Percentiles rank a stretch among this genome's conserved stretches.
These are phyloP conservation scores for Boletus rex-veris DNA, from an alignment of 768 basidiomycete genomes.

Conservation along the genomic window DNA sequence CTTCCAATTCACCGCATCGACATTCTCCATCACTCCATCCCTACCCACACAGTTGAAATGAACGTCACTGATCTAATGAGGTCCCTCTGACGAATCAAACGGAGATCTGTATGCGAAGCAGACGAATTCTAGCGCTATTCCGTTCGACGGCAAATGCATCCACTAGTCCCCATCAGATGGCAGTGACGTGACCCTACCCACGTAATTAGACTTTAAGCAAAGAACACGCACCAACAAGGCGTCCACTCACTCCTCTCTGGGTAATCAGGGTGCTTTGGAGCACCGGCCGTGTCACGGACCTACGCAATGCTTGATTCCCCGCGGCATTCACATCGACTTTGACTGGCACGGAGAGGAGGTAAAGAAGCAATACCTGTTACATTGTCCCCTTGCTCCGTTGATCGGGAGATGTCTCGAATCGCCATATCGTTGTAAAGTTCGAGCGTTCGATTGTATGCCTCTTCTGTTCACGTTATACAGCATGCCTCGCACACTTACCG, in stretches of 20 bases:
- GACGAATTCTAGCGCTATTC: constrained; percentile 8
- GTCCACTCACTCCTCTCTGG: constrained; percentile 17
- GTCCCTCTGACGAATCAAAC: constrained; percentile 10
- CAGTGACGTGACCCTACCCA: constrained; percentile 30
- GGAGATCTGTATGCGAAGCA: constrained; percentile 13
- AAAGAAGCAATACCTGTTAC: constrained; percentile 12
- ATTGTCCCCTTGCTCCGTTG: constrained; percentile 13
- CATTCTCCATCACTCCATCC: constrained; percentile 18
- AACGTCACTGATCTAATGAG: constrained; percentile 12
- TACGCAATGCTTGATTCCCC: constrained; percentile 24
- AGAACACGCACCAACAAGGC: constrained; percentile 27
- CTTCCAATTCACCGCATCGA: constrained; percentile 23
- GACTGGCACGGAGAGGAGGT: constrained; percentile 9
- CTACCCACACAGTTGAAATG: constrained; percentile 12
- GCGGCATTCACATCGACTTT: constrained; percentile 29
- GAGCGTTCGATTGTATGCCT: background rate
- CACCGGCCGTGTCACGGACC: constrained; percentile 22
- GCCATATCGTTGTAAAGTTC: background rate
- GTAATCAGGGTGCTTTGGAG: constrained; percentile 18
- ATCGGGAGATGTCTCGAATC: constrained; percentile 14
- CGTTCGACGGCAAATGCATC: constrained; percentile 12
- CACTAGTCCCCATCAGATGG: constrained; percentile 24
- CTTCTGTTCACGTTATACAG: constrained; percentile 15
- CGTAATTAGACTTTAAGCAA: constrained; percentile 40
- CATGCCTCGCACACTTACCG: constrained; percentile 9